Evolutionary conservation across 495 filamentous ascomycete genomes (phyloP).

Genomic region (Penicillium dipodomyicola): DNA sequence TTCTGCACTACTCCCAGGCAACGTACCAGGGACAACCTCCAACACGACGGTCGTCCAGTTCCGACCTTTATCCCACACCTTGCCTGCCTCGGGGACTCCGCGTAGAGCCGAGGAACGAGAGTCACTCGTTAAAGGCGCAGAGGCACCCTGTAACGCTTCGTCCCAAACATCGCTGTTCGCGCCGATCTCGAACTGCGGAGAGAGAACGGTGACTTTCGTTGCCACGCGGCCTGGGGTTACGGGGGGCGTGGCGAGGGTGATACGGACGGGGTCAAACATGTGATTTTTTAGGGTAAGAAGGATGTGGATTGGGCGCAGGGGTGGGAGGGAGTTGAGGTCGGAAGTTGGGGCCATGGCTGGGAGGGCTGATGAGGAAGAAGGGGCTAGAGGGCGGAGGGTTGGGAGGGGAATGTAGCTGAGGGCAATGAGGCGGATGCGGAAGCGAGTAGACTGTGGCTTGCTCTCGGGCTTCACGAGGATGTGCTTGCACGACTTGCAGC

Average conservation of each 20-base stretch:
- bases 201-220: constrained; percentile 84
- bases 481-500: constrained; percentile 87
- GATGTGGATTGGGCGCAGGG: constrained; percentile 72
- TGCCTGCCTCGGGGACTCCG: constrained; percentile 75
- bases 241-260: constrained; percentile 82
- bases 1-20: constrained; percentile 35
- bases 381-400: constrained; percentile 61
- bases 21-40: constrained; percentile 74
- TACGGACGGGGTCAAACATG: constrained; percentile 82
- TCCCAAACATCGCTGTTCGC: constrained; percentile 96
- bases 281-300: constrained; percentile 89
- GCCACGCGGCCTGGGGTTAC: constrained; percentile 74
- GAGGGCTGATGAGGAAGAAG: constrained; percentile 28
- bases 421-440: constrained; percentile 85
- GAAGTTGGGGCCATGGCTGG: constrained; percentile 27
- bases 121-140: constrained; percentile 37
- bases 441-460: constrained; percentile 80
- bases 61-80: constrained; percentile 91
- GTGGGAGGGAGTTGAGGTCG: constrained; percentile 53
- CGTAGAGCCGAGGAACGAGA: constrained; percentile 30
- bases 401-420: constrained; percentile 85
- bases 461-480: constrained; percentile 93
- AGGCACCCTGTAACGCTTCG: constrained; percentile 65
- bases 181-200: constrained; percentile 91
- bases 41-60: constrained; percentile 93